Base-by-base conservation (phyloP, 2,329 filamentous ascomycete genomes). In the Aspergillus vadensis region DNA sequence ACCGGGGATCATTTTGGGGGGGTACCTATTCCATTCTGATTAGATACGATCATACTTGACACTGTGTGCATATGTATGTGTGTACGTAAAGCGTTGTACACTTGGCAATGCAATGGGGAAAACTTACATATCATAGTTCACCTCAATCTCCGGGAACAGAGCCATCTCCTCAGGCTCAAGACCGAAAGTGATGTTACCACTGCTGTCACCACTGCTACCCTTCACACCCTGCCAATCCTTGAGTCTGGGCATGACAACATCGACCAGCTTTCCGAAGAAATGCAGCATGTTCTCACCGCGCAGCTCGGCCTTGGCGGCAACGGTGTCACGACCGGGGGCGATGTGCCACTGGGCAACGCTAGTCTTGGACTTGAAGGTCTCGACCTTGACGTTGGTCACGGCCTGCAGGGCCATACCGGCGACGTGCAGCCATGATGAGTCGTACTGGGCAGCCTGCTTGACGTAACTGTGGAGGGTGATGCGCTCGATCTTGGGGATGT, bases 141-240 rank as follows among this genome's bases (percentile, higher is more conserved):
- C 87, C 77, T 97, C 93, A 49, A 99, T 86, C 80, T 99, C 95
- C 0, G 95, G 95, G 79, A 98, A 99, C 66, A 91, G 81, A 54
- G 89, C 87, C 70, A 97, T 87, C 67, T 90, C 86, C 60, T 91
- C 88, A 5, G 88, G 83, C 14, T 83, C 84, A 69, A 99, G 82
- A 67, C 95, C 95, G 76, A 93, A 94, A 9, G 83, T 84, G 67
- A 99, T 84, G 76, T 98, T 97, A 39, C 95, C 95, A 63, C 89
- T 89, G 72, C 87, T 88, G 76, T 99, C 95, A 72, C 95, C 95
- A 41, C 91, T 91, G 47, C 81, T 85, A 52, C 87, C 88, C 68
- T 85, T 85, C n/a, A 91, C 82, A 61, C 95, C 95, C 58, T 86
- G 86, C 90, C 92, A 99, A 69, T 99, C 95, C 83, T 98, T 99